Conservation (phyloP, 2,329 filamentous ascomycete species). For the Alternaria alternata region DNA sequence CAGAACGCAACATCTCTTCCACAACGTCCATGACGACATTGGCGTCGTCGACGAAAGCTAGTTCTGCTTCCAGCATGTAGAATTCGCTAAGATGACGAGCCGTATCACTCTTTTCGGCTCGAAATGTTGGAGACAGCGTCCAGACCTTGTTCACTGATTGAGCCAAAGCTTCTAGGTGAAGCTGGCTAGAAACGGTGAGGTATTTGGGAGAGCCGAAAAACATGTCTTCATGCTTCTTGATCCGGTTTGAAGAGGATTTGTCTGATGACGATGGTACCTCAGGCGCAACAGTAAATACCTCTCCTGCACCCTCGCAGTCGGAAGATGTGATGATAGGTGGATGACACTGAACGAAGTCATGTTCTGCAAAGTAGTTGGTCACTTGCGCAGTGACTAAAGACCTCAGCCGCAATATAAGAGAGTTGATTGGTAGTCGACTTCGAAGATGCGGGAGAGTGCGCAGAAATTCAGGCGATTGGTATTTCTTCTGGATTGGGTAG, state of each 20-base stretch:
- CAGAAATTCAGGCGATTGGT: constrained; percentile 87
- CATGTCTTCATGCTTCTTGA: constrained; percentile 43
- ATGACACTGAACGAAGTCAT: constrained; percentile 82
- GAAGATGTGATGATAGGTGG: constrained; percentile 95
- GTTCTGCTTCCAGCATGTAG: constrained; percentile 96
- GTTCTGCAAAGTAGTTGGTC: constrained; percentile 75
- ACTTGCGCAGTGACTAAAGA: constrained; percentile 79
- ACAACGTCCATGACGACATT: constrained; percentile 78
- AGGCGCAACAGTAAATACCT: constrained; percentile 77
- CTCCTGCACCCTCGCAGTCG: constrained; percentile 95
- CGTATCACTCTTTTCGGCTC: constrained; percentile 85
- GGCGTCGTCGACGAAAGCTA: constrained; percentile 78
- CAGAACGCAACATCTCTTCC: constrained; percentile 75
- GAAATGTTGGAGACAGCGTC: constrained; percentile 92
- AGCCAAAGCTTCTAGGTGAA: constrained; percentile 91
- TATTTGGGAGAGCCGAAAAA: constrained; percentile 94
- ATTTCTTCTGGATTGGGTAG: constrained; percentile 96
- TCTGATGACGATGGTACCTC: constrained; percentile 31
- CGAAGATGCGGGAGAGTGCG: constrained; percentile 89
- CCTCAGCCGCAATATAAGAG: constrained; percentile 80
- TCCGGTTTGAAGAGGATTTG: constrained; percentile 32
- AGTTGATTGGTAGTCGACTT: constrained; percentile 79
- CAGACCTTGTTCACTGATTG: constrained; percentile 91
- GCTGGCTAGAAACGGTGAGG: constrained; percentile 91
- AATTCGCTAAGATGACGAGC: constrained; percentile 95